These are phyloP conservation scores for Fraxinus xanthoxyloides DNA, from an alignment of 305 asterid species.

Conservation along the genomic window DNA sequence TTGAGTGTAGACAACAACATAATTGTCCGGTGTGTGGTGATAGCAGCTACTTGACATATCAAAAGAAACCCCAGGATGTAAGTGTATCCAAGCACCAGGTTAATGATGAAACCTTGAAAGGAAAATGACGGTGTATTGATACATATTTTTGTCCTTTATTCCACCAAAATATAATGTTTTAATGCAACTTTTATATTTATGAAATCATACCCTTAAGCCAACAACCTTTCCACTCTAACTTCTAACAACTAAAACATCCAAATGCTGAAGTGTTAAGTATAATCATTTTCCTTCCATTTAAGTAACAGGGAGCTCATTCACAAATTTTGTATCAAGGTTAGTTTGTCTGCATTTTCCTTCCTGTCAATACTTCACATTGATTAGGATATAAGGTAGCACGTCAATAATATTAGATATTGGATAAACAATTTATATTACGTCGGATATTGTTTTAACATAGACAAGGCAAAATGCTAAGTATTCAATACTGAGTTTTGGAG, in stretches of 20 bases:
- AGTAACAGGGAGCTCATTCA: not conserved
- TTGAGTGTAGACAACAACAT: not conserved
- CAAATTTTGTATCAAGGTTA: not conserved
- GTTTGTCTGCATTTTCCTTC: not conserved
- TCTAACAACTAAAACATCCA: not conserved
- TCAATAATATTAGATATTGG: not conserved
- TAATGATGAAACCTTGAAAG: not conserved
- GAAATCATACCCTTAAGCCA: not conserved
- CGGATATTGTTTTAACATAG: not conserved
- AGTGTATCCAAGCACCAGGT: not conserved
- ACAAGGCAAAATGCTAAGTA: not conserved
- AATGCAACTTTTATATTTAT: not conserved
- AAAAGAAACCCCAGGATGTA: not conserved
- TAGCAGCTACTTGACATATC: constrained; percentile 2
- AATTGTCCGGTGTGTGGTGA: not conserved
- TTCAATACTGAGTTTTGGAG: not conserved
- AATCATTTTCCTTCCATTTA: not conserved
- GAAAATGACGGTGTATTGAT: not conserved
- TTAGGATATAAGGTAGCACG: not conserved
- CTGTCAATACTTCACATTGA: not conserved
- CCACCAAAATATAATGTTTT: not conserved
- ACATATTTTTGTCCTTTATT: not conserved
- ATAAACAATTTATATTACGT: not conserved
- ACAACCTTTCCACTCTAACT: not conserved
- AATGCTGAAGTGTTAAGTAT: not conserved